These are phyloP conservation scores for Trypanosoma platydactyli DNA, from an alignment of 208 protist genomes.

Conservation along the genomic window DNA sequence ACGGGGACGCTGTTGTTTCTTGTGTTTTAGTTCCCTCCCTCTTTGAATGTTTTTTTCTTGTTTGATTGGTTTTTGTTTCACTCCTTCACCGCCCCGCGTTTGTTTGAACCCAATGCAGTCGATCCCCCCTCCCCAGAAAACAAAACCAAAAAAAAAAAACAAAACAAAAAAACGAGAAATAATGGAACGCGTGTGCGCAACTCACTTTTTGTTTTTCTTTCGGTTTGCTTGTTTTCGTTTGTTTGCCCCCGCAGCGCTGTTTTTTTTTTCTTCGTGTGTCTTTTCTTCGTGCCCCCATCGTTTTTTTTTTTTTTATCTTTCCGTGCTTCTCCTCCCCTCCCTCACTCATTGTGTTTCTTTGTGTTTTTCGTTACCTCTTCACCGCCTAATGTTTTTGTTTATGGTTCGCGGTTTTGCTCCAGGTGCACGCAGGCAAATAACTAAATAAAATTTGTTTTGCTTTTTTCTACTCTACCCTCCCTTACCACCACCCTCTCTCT, in stretches of 20 bases:
- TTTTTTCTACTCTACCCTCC: neutral
- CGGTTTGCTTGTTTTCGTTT: constrained; percentile 10
- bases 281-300: neutral
- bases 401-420: neutral
- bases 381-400: neutral
- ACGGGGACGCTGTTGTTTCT: too few species aligned
- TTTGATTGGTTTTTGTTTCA: too few species aligned
- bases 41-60: too few species aligned
- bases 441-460: neutral
- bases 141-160: constrained; percentile 9
- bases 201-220: constrained; percentile 23
- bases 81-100: neutral
- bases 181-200: neutral
- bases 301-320: constrained; percentile 13
- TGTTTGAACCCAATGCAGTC: neutral
- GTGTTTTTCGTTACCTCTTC: too few species aligned
- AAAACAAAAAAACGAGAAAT: constrained; percentile 3
- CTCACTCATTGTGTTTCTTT: neutral
- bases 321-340: constrained; percentile 1
- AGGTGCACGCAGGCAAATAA: too few species aligned
- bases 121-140: too few species aligned
- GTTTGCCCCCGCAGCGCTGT: neutral
- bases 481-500: neutral
- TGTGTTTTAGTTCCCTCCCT: too few species aligned
- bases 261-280: constrained; percentile 14